These are phyloP conservation scores for Fusarium napiforme DNA, from an alignment of 2,329 filamentous ascomycete species.

Conservation along the genomic window DNA sequence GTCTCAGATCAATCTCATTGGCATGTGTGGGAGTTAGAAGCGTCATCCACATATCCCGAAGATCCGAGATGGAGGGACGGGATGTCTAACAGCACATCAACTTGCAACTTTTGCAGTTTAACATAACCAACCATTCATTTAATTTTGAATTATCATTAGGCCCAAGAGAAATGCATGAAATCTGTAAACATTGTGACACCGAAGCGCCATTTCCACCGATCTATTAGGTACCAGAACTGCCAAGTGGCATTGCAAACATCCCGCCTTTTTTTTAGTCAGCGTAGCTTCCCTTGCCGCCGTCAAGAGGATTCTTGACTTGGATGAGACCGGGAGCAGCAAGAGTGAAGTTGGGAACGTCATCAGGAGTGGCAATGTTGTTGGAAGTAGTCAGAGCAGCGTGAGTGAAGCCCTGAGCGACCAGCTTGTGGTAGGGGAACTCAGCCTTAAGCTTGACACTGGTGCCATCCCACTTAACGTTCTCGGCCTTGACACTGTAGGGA, in stretches of 20 bases:
- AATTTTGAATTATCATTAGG: conserved; percentile 1
- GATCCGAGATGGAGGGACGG: conserved; percentile 23
- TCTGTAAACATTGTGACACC: background rate
- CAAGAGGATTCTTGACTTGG: conserved; percentile 42
- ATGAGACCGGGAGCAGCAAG: conserved; percentile 50
- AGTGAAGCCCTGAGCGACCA: conserved; percentile 44
- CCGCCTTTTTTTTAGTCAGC: background rate
- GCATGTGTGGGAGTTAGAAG: background rate
- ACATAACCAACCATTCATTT: background rate
- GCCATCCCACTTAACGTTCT: conserved; percentile 40
- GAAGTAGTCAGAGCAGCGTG: conserved; percentile 46
- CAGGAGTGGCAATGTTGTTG: conserved; percentile 34
- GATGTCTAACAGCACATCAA: conserved; percentile 7
- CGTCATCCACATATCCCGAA: conserved; percentile 7
- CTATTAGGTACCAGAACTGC: background rate
- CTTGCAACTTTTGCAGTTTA: background rate
- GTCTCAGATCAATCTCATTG: background rate
- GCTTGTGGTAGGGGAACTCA: conserved; percentile 42
- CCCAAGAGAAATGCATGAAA: background rate
- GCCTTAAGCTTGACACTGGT: conserved; percentile 38
- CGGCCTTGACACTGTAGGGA: conserved; percentile 40
- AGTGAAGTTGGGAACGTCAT: conserved; percentile 39
- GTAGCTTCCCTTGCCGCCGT: background rate
- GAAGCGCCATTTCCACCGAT: background rate
- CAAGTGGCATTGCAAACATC: background rate